Percentiles rank a stretch among this genome's conserved stretches.
Conservation (phyloP, 78 protist species). For the slime mould (Dictyostelium discoideum) region dicty_2.7 NC_007089.4:13001-13500, state of each 20-base stretch:
- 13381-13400: not conserved
- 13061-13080: slow-evolving; percentile 31
- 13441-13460: not conserved
- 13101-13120: slow-evolving; percentile 88
- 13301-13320: not conserved
- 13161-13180: slow-evolving; percentile 3
- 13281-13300: not conserved
- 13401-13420: no score
- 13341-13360: not conserved
- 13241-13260: slow-evolving; percentile 86
- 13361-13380: not conserved
- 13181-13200: slow-evolving; percentile 18
- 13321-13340: not conserved
- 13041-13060: slow-evolving; percentile 91
- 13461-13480: not conserved
- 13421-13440: not conserved
- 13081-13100: slow-evolving; percentile 80
- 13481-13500: not conserved
- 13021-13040: slow-evolving; percentile 93
- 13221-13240: slow-evolving; percentile 84
- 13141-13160: slow-evolving; percentile 71
- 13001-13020: slow-evolving; percentile 94
- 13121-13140: slow-evolving; percentile 93
- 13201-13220: slow-evolving; percentile 41
- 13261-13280: slow-evolving; percentile 80